Evolutionary conservation across 345 rosid genomes (phyloP).

Genomic region (Populus ilicifolia): DNA sequence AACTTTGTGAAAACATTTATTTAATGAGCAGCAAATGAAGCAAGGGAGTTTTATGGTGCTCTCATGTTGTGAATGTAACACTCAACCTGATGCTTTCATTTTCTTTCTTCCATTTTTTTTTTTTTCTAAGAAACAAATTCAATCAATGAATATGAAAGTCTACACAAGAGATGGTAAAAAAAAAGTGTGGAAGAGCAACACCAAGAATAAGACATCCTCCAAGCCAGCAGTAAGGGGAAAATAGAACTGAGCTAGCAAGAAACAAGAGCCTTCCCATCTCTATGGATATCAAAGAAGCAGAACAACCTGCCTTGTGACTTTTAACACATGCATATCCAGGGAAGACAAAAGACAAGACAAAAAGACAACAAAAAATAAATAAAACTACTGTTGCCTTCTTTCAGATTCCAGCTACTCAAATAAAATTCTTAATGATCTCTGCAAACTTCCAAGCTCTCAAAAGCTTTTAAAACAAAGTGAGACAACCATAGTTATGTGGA

Average conservation of each 20-base stretch:
- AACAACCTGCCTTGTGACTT: background rate
- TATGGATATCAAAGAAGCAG: too few species aligned
- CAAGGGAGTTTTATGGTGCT: background rate
- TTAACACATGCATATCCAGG: background rate
- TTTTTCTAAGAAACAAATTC: background rate
- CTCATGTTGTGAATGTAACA: background rate
- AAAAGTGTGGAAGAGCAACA: too few species aligned
- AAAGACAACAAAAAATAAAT: background rate
- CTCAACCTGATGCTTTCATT: background rate
- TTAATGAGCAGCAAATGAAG: background rate
- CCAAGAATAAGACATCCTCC: too few species aligned
- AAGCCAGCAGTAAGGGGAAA: background rate
- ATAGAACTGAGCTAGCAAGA: background rate
- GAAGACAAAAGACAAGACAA: background rate
- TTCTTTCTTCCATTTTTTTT: background rate
- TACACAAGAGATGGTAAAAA: background rate
- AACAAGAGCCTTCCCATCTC: too few species aligned
- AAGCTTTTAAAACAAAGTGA: background rate
- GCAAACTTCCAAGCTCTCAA: background rate
- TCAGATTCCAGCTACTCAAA: background rate
- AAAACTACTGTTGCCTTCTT: background rate
- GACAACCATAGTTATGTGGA: background rate
- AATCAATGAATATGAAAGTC: background rate
- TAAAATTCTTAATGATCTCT: background rate
- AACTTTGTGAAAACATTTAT: background rate